A percentile compares a stretch with the other conserved stretches of the same genome.
Conservation (phyloP, 345 rosid species). For the Rubroshorea leprosula region DNA sequence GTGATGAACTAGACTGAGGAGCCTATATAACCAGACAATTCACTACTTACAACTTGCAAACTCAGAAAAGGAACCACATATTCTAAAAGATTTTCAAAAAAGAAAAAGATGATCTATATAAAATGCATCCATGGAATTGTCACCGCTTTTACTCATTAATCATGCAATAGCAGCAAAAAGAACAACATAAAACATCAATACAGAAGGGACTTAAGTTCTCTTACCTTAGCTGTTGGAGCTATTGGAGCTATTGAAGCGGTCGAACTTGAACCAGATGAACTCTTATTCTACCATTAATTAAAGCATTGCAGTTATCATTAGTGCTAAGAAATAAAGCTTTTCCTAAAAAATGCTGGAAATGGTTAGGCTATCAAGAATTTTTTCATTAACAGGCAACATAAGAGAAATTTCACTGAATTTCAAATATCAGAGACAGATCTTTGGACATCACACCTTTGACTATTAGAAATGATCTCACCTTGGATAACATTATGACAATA, state of each 20-base stretch:
- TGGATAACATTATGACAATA: slow-evolving; percentile 72
- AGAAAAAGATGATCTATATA: too few species aligned
- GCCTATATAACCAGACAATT: slow-evolving; percentile 40
- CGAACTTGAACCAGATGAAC: slow-evolving; percentile 45
- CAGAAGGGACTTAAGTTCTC: background rate
- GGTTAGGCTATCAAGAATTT: background rate
- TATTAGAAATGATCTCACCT: slow-evolving; percentile 34
- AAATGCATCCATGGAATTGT: too few species aligned
- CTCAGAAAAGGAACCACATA: background rate
- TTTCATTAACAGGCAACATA: background rate
- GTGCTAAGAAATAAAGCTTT: background rate
- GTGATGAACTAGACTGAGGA: slow-evolving; percentile 39
- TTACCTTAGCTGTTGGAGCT: slow-evolving; percentile 44
- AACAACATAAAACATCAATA: background rate
- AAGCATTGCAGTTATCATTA: background rate
- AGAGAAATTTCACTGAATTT: too few species aligned
- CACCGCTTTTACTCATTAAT: background rate
- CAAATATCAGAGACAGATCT: background rate
- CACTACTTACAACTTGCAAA: background rate
- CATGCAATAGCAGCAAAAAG: background rate
- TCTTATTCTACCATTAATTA: slow-evolving; percentile 42
- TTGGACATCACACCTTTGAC: background rate
- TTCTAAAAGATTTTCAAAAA: too few species aligned
- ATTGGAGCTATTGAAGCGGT: slow-evolving; percentile 37
- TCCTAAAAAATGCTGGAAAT: background rate